Evolutionary conservation across 169 alveolate genomes (phyloP).

Genomic region (Plasmodium malariae): DNA sequence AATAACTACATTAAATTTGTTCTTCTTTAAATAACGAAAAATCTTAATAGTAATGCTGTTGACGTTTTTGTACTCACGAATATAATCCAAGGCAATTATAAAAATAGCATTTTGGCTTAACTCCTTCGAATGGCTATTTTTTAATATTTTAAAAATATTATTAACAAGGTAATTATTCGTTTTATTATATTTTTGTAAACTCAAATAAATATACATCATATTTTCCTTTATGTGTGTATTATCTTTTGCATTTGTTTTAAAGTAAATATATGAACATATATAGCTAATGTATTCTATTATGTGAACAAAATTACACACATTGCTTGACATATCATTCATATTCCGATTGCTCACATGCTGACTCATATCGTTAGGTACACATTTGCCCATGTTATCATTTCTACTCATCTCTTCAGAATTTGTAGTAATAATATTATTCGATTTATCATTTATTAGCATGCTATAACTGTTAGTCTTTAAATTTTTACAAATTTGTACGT

Average conservation of each 20-base stretch:
- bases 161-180: not conserved
- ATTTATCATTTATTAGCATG: not conserved
- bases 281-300: constrained; percentile 31
- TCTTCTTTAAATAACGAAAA: constrained; percentile 3
- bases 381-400: no score
- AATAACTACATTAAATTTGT: no score
- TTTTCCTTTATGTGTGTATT: not conserved
- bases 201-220: not conserved
- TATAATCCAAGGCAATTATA: constrained; percentile 12
- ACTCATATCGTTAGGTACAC: no score
- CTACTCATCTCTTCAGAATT: no score
- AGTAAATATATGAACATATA: constrained; percentile 33
- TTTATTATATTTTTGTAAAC: constrained; percentile 2
- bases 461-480: not conserved
- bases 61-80: not conserved
- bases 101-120: constrained; percentile 1
- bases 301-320: no score
- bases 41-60: not conserved
- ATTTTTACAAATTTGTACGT: no score
- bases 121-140: not conserved
- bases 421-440: not conserved
- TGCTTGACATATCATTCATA: no score
- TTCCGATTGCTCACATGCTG: no score
- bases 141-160: constrained; percentile 7
- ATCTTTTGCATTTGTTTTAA: not conserved